A percentile compares a stretch with the other conserved stretches of the same genome.
Evolutionary conservation across 78 protist genomes (phyloP).

Genomic region (Dictyostelium brefeldianum): DNA sequence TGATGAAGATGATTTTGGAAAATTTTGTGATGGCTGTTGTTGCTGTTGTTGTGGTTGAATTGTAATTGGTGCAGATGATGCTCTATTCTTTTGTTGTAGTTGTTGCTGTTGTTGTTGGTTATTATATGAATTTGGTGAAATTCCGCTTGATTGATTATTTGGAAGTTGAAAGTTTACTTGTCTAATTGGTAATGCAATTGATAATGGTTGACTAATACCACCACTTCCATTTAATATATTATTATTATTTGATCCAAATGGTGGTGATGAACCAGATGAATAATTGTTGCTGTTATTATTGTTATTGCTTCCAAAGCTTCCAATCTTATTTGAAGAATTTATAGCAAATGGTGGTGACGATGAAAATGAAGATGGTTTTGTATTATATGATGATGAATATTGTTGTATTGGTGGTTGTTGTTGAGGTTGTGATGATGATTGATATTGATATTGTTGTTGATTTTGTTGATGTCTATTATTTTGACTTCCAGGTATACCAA

Average conservation of each 20-base stretch:
- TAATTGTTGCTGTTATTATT: background rate
- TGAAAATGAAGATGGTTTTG: background rate
- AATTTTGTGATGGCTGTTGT: slow-evolving; percentile 17
- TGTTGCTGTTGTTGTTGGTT: background rate
- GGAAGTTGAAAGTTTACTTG: background rate
- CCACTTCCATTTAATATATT: background rate
- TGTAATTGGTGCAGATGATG: slow-evolving; percentile 28
- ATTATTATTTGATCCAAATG: slow-evolving; percentile 14
- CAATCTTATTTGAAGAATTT: background rate
- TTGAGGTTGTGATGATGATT: background rate
- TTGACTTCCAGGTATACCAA: slow-evolving; percentile 5
- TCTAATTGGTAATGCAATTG: slow-evolving; percentile 3
- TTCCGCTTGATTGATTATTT: background rate
- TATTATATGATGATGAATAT: slow-evolving; percentile 21
- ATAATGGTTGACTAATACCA: background rate
- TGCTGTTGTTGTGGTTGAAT: background rate
- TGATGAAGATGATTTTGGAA: background rate
- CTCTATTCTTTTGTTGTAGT: slow-evolving; percentile 16
- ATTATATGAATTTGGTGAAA: slow-evolving; percentile 3
- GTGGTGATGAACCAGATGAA: slow-evolving; percentile 18
- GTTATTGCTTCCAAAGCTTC: background rate
- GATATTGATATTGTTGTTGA: background rate
- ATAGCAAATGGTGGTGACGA: slow-evolving; percentile 12
- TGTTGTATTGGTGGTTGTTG: background rate
- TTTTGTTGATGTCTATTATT: background rate